Evolutionary conservation across 768 basidiomycete genomes (phyloP).

Genomic region (Mycena crocata): DNA sequence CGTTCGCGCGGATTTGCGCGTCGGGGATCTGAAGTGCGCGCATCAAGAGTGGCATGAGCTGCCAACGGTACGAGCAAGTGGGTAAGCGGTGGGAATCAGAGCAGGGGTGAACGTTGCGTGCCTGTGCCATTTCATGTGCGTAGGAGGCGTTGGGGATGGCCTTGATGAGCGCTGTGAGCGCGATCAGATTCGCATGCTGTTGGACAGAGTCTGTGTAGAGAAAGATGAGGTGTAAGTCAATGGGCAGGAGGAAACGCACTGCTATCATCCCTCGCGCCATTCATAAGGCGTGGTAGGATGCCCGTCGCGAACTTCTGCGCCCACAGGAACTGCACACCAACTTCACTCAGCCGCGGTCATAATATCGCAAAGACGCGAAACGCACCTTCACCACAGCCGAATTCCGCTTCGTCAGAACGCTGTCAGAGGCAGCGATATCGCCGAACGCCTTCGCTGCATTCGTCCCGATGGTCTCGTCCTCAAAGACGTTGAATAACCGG

Average conservation of each 20-base stretch:
- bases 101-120: neutral
- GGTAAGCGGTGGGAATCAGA: neutral
- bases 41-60: slow-evolving; percentile 92
- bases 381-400: slow-evolving; percentile 82
- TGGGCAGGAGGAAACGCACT: slow-evolving; percentile 52
- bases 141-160: slow-evolving; percentile 84
- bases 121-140: slow-evolving; percentile 68
- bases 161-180: slow-evolving; percentile 83
- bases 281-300: slow-evolving; percentile 80
- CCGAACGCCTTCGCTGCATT: slow-evolving; percentile 85
- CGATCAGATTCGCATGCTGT: slow-evolving; percentile 82
- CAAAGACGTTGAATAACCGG: slow-evolving; percentile 76
- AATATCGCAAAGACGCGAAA: neutral
- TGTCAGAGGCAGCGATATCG: slow-evolving; percentile 68
- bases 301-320: slow-evolving; percentile 80
- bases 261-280: slow-evolving; percentile 65
- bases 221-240: neutral
- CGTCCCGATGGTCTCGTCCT: slow-evolving; percentile 72
- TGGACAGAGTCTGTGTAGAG: slow-evolving; percentile 55
- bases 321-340: slow-evolving; percentile 68
- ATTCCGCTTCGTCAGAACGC: slow-evolving; percentile 80
- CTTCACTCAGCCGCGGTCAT: neutral
- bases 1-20: slow-evolving; percentile 76
- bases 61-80: neutral
- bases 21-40: slow-evolving; percentile 86